Conservation (phyloP, 2,329 filamentous ascomycete species). For the Trichoderma asperellum region DNA sequence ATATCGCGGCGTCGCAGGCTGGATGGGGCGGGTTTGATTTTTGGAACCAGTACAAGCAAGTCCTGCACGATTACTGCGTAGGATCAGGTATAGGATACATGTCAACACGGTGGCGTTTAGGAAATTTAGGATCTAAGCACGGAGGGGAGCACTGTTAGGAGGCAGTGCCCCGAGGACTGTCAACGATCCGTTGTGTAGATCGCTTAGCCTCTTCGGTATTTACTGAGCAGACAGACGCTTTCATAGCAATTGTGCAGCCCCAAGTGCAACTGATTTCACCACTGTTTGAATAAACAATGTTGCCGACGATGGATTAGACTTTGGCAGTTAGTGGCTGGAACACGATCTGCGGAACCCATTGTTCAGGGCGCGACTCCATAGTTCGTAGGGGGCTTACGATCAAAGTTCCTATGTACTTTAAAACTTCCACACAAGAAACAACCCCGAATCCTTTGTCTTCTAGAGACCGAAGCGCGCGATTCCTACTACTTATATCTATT, state of each 20-base stretch:
- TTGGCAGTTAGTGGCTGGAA: background rate
- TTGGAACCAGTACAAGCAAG: background rate
- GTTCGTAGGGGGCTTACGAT: background rate
- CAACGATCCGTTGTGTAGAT: background rate
- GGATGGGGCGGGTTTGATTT: background rate
- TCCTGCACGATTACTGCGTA: fast-evolving
- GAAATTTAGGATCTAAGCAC: background rate
- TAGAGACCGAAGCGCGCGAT: background rate
- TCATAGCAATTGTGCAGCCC: background rate
- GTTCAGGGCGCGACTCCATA: background rate
- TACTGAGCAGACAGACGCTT: background rate
- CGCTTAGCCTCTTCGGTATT: background rate
- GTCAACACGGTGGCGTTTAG: background rate
- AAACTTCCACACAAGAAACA: too few species aligned
- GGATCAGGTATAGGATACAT: background rate
- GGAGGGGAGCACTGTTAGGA: background rate
- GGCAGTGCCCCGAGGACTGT: background rate
- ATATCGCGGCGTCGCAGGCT: slow-evolving; percentile 9
- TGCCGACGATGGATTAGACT: background rate
- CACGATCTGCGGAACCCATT: background rate
- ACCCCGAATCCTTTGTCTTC: background rate
- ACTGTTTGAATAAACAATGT: background rate
- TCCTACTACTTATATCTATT: background rate
- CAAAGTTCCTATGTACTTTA: background rate
- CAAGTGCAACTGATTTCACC: background rate